Conservation (phyloP, 164 flowering plant species). For the Chimonanthus salicifolius region DNA sequence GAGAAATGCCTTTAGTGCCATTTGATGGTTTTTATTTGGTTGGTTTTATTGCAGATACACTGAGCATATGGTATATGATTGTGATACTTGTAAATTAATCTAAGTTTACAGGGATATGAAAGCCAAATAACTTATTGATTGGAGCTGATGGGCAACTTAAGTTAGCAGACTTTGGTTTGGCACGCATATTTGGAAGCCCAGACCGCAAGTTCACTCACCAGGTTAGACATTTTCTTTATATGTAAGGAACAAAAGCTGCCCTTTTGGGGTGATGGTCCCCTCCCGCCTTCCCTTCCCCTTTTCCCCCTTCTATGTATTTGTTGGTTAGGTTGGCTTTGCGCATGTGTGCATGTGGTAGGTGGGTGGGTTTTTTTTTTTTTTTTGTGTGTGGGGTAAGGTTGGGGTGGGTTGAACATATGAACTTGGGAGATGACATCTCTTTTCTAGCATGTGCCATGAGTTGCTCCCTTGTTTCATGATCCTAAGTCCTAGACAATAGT, state of each 20-base stretch:
- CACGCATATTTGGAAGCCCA: conserved; percentile 96
- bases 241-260: background rate
- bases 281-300: no score
- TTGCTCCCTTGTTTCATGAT: background rate
- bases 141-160: conserved; percentile 87
- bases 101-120: conserved; percentile 85
- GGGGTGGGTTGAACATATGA: background rate
- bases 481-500: background rate
- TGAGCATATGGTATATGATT: background rate
- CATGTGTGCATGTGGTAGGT: no score
- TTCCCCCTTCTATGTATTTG: no score
- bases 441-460: background rate
- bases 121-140: conserved; percentile 88
- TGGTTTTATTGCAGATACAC: background rate
- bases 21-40: background rate
- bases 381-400: background rate
- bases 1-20: background rate
- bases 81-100: conserved; percentile 4
- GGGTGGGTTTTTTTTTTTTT: background rate
- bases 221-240: conserved; percentile 27
- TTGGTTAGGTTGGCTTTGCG: no score
- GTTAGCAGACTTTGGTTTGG: conserved; percentile 95
- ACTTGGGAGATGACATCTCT: background rate
- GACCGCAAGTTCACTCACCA: conserved; percentile 89
- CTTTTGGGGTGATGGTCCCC: no score